Conservation (phyloP, 1,139 yeast species). For the Protomyces arabidopsidicola region DNA sequence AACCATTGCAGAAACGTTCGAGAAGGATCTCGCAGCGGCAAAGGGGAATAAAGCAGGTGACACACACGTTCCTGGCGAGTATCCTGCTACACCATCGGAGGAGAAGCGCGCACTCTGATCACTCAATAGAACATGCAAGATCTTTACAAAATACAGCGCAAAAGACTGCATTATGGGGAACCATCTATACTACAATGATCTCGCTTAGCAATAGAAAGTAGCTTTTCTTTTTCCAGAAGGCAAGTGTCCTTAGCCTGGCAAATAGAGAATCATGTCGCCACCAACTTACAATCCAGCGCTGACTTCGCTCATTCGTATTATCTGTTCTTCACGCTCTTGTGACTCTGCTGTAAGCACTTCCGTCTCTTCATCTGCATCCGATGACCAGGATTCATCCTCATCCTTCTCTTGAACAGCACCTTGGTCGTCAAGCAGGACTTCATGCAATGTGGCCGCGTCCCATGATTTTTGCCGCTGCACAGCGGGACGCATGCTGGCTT, state of each 20-base stretch:
- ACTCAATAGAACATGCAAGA: no score
- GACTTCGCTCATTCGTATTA: not conserved
- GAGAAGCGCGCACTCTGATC: not conserved
- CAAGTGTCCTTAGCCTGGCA: not conserved
- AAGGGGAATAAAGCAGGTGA: slow-evolving; percentile 13
- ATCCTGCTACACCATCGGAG: not conserved
- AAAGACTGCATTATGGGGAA: no score
- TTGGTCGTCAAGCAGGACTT: no score
- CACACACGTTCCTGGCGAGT: slow-evolving; percentile 19
- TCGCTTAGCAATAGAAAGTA: no score
- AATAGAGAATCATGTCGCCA: not conserved
- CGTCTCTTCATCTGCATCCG: no score
- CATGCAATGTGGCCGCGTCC: not conserved
- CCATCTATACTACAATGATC: no score
- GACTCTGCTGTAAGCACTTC: not conserved
- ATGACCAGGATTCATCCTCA: not conserved
- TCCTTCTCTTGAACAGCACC: no score
- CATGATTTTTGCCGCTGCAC: not conserved
- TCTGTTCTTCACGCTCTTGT: not conserved
- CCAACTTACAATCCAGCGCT: not conserved
- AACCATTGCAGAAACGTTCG: slow-evolving; percentile 22
- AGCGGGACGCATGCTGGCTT: not conserved
- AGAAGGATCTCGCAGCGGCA: slow-evolving; percentile 23
- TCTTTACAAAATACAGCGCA: no score
- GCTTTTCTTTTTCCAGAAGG: no score